These are phyloP conservation scores for Plasmopara viticola DNA, from an alignment of 352 stramenopile genomes.

Conservation along the genomic window DNA sequence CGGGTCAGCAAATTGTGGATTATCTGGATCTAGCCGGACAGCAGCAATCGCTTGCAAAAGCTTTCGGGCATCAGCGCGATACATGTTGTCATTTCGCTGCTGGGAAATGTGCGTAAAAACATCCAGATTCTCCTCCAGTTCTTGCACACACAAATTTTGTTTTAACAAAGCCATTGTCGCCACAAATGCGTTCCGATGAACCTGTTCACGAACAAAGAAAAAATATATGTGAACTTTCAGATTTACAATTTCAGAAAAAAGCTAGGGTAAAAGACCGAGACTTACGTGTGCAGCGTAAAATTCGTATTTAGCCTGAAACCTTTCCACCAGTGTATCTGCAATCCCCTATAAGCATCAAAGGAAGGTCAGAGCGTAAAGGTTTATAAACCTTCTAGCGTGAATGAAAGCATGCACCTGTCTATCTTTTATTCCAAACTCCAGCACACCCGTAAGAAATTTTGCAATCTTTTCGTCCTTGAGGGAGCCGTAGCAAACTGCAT, in stretches of 20 bases:
- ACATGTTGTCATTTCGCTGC: conserved; percentile 77
- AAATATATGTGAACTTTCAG: no score
- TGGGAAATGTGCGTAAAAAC: conserved; percentile 82
- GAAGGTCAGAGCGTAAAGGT: neutral
- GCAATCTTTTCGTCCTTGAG: conserved; percentile 69
- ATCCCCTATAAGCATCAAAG: conserved; percentile 39
- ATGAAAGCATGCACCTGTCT: conserved; percentile 37
- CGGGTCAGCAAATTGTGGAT: conserved; percentile 62
- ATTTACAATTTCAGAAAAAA: no score
- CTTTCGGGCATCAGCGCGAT: conserved; percentile 73
- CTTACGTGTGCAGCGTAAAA: conserved; percentile 71
- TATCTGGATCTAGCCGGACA: conserved; percentile 70
- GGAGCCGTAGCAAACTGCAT: conserved; percentile 75
- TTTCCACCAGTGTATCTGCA: conserved; percentile 78
- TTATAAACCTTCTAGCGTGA: neutral
- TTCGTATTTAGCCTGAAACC: conserved; percentile 76
- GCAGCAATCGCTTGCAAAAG: conserved; percentile 78
- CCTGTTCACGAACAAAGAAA: conserved; percentile 21
- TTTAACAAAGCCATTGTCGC: conserved; percentile 68
- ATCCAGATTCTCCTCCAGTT: conserved; percentile 72
- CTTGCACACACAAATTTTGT: conserved; percentile 69
- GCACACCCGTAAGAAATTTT: conserved; percentile 54
- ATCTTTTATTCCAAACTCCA: conserved; percentile 66
- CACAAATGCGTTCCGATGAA: conserved; percentile 72
- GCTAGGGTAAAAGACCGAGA: neutral